phyloP scores from a whole-genome alignment of 768 basidiomycete genomes.

The Candolleomyces aberdarensis region DNA sequence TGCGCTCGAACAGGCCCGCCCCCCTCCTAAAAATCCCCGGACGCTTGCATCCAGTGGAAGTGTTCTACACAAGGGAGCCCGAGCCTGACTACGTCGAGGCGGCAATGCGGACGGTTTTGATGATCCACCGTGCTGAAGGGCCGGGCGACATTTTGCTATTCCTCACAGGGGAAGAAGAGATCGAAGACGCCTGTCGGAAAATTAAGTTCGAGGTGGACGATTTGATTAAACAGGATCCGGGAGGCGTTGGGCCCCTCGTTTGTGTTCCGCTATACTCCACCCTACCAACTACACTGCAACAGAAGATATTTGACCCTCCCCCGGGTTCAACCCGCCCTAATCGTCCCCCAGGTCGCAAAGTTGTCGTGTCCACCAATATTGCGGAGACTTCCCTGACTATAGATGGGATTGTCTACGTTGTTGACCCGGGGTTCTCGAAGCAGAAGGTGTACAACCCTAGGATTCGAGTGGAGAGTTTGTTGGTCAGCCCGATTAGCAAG shows the following conservation, averaged over 20 bases:
- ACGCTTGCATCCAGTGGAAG: constrained; percentile 92
- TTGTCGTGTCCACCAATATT: constrained; percentile 95
- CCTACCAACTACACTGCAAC: constrained; percentile 91
- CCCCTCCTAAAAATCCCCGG: constrained; percentile 91
- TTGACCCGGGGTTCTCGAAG: constrained; percentile 96
- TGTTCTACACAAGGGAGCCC: constrained; percentile 89
- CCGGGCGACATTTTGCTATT: constrained; percentile 92
- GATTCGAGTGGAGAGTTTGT: constrained; percentile 89
- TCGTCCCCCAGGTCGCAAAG: constrained; percentile 87
- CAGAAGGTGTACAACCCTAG: constrained; percentile 98
- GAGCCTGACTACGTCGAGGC: constrained; percentile 97
- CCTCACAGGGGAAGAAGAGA: constrained; percentile 98
- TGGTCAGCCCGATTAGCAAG: constrained; percentile 95
- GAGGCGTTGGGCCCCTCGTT: constrained; percentile 77
- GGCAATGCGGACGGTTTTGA: constrained; percentile 93
- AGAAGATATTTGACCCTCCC: constrained; percentile 91
- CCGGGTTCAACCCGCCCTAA: constrained; percentile 58
- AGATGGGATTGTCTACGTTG: constrained; percentile 99
- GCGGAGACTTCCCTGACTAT: constrained; percentile 98
- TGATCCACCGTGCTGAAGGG: constrained; percentile 95
- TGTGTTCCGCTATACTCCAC: constrained; percentile 96
- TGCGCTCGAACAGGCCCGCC: constrained; percentile 44
- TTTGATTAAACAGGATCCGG: constrained; percentile 63
- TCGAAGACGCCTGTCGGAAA: constrained; percentile 92
- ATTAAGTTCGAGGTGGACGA: constrained; percentile 91